Base-by-base conservation (phyloP, 805 yeast genomes). In the Cyberlindnera amylophila region DNA sequence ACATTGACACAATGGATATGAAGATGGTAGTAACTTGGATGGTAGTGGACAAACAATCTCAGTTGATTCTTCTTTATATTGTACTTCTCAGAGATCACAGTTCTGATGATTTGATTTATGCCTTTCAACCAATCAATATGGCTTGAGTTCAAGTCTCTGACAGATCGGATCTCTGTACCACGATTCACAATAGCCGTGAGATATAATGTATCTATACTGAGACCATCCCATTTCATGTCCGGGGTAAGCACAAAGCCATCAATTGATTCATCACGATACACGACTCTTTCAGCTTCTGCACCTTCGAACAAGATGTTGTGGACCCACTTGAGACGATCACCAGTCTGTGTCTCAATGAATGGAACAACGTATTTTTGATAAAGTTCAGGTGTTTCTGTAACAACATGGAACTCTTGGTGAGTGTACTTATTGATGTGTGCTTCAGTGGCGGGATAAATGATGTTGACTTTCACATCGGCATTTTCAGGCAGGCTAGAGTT, bases 161-260 rank as follows among this genome's bases (percentile, higher is more conserved):
- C 56, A 1, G 91, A 79, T 1, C 82, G 67, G 12, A 91, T 74
- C 50, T 85, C 89, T 1, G 66, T 69, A 3, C 47, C 47, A 41
- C 91, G 69, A 47, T 75, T 75, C 4, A 83, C 90, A 45, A 91
- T 81, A 8, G 86, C 84, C 39, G 86, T 81, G 51, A 91, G 65
- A 59, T 93, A 89, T 42, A 93, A 65, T 4, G 91, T 63, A 19
- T 79, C 86, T 58, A 82, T 51, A 23, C 79, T 78, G 38, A 71
- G 66, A 4, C 85, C 81, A 59, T 91, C 96, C 99, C 99, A 93
- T 60, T 90, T 90, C 95, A 91, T 86, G 63, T 91, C 97, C 0
- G 98, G 98, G 32, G 90, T 69, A 35, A 93, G 64, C 5, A 89
- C 78, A 56, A 86, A 87, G 15, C 90, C 89, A 33, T 58, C 60